Conservation (phyloP, 148 eudicot genomes). For the Suaeda aralocaspica region DNA sequence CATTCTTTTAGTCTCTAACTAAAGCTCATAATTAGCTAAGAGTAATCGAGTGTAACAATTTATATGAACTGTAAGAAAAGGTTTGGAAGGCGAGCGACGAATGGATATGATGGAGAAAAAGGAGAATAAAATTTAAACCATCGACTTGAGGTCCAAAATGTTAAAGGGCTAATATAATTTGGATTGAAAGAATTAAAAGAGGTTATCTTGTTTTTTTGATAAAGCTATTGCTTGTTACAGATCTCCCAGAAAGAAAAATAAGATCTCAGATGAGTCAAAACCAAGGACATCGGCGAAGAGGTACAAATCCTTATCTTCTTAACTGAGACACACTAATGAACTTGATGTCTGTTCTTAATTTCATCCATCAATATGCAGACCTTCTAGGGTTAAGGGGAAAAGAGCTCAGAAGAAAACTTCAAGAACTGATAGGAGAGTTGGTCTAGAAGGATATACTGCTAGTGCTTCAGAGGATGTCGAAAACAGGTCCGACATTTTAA, state of each 20-base stretch:
- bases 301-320: conserved; percentile 28
- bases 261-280: conserved; percentile 32
- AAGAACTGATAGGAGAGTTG: conserved; percentile 35
- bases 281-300: conserved; percentile 37
- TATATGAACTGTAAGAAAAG: not conserved
- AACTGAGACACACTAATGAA: not conserved
- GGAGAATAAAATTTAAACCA: not conserved
- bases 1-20: not conserved
- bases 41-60: not conserved
- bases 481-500: conserved; percentile 37
- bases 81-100: not conserved
- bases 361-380: conserved; percentile 35
- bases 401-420: conserved; percentile 50
- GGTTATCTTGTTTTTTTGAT: not conserved
- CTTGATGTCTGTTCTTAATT: conserved; percentile 12
- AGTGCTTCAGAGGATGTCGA: conserved; percentile 34
- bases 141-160: not conserved
- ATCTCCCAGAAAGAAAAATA: conserved; percentile 39
- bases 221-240: conserved; percentile 34
- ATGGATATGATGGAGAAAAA: not conserved
- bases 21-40: not conserved
- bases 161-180: not conserved
- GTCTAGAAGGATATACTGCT: conserved; percentile 31
- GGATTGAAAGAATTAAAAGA: not conserved
- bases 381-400: conserved; percentile 51